Evolutionary conservation across 2,329 filamentous ascomycete genomes (phyloP).

Genomic region (Gaeumannomyces sp.): DNA sequence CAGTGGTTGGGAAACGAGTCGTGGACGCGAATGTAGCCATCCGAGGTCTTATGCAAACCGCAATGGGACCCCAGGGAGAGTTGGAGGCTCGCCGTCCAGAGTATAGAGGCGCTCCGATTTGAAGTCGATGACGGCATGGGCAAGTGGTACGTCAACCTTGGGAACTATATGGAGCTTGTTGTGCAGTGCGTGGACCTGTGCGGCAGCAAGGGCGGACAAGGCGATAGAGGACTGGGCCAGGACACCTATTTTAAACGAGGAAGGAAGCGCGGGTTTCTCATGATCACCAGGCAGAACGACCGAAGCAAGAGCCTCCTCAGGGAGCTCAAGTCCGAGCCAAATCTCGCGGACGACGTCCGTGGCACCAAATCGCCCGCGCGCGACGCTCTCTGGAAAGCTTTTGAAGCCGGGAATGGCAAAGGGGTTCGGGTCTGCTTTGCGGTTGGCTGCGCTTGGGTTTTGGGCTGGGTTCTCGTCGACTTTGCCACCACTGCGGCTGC

Average conservation of each 20-base stretch:
- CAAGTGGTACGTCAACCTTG: conserved; percentile 33
- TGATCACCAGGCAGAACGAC: not conserved
- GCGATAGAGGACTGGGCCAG: conserved; percentile 47
- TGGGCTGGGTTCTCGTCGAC: no score
- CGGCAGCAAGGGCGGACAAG: conserved; percentile 42
- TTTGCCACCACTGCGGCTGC: not conserved
- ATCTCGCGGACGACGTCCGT: conserved; percentile 3
- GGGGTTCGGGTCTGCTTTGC: not conserved
- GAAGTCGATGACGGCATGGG: conserved; percentile 46
- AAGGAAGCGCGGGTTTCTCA: conserved; percentile 31
- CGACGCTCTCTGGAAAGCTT: not conserved
- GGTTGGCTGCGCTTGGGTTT: no score
- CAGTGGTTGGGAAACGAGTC: conserved; percentile 47
- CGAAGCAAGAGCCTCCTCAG: not conserved
- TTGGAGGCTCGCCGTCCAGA: conserved; percentile 30
- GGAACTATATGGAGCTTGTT: conserved; percentile 24
- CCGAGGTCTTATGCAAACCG: conserved; percentile 42
- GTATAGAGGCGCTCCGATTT: conserved; percentile 44
- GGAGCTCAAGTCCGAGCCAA: conserved; percentile 1
- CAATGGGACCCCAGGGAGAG: conserved; percentile 36
- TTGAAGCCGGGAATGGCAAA: not conserved
- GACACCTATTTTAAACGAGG: conserved; percentile 47
- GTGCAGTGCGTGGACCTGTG: conserved; percentile 34
- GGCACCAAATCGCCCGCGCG: not conserved
- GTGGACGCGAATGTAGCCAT: conserved; percentile 50